A percentile compares a stretch with the other conserved stretches of the same genome.
These are phyloP conservation scores for Pyrus bretschneideri DNA, from an alignment of 306 rosid species.

Conservation along the genomic window DNA sequence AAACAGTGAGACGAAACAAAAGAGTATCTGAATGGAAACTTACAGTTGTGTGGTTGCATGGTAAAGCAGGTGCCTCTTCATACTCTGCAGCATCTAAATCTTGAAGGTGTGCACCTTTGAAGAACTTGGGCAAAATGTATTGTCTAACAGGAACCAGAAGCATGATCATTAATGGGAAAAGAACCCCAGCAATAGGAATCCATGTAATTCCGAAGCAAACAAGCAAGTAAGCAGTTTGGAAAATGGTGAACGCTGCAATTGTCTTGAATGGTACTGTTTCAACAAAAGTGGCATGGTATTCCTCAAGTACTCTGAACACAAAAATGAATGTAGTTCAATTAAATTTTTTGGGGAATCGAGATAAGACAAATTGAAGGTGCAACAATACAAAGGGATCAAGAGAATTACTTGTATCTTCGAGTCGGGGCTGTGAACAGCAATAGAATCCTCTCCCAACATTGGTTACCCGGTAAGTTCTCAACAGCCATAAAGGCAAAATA, in stretches of 20 bases:
- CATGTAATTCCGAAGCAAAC: slow-evolving; percentile 76
- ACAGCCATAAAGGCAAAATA: slow-evolving; percentile 86
- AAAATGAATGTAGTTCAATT: slow-evolving; percentile 7
- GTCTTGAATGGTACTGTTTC: slow-evolving; percentile 79
- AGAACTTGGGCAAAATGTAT: slow-evolving; percentile 70
- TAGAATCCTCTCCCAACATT: slow-evolving; percentile 75
- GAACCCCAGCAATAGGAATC: slow-evolving; percentile 72
- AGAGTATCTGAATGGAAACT: slow-evolving; percentile 8
- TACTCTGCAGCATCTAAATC: slow-evolving; percentile 78
- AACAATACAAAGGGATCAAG: slow-evolving; percentile 4
- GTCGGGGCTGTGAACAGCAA: slow-evolving; percentile 58
- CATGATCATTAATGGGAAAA: slow-evolving; percentile 82
- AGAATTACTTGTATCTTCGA: slow-evolving; percentile 63
- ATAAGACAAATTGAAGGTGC: not conserved
- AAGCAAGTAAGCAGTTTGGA: slow-evolving; percentile 65
- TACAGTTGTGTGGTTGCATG: slow-evolving; percentile 42
- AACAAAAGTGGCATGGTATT: slow-evolving; percentile 52
- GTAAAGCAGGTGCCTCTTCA: slow-evolving; percentile 52
- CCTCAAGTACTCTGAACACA: slow-evolving; percentile 47
- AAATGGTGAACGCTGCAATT: slow-evolving; percentile 50
- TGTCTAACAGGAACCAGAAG: slow-evolving; percentile 83
- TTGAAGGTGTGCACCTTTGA: slow-evolving; percentile 68
- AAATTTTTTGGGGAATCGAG: not conserved
- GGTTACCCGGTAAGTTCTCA: slow-evolving; percentile 80
- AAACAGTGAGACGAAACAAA: not conserved